Evolutionary conservation across 1,284 basidiomycete genomes (phyloP).

Genomic region (Marasmius fiardii): DNA sequence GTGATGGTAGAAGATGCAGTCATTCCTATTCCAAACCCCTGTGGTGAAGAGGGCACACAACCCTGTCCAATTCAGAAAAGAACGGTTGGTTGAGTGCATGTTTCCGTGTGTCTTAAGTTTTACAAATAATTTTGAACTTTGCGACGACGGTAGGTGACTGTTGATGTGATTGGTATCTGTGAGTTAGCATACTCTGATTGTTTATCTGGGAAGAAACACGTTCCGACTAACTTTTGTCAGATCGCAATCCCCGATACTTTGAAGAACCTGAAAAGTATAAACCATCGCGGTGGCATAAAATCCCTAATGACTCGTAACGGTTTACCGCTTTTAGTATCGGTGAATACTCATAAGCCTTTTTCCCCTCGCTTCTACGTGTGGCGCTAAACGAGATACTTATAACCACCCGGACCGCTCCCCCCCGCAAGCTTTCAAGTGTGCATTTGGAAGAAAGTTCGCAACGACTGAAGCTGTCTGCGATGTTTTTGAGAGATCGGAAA

Average conservation of each 20-base stretch:
- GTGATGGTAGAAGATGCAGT: conserved; percentile 15
- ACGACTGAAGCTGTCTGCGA: conserved; percentile 24
- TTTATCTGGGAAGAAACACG: background rate
- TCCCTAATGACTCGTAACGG: conserved; percentile 14
- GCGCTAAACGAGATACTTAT: too few species aligned
- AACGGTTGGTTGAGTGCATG: background rate
- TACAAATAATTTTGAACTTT: too few species aligned
- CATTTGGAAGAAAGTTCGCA: conserved; percentile 27
- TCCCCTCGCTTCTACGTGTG: too few species aligned
- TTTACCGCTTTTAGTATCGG: conserved; percentile 14
- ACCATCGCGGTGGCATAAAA: conserved; percentile 27
- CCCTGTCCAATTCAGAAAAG: conserved; percentile 4
- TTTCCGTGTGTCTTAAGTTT: too few species aligned
- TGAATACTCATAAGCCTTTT: too few species aligned
- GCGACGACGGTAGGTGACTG: conserved; percentile 6
- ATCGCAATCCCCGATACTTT: conserved; percentile 24
- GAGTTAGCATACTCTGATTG: conserved; percentile 6
- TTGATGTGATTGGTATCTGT: conserved; percentile 20
- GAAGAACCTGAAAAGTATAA: conserved; percentile 25
- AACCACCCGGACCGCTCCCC: too few species aligned
- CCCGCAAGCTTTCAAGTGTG: conserved; percentile 10
- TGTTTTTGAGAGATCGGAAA: conserved; percentile 27
- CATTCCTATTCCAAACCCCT: conserved; percentile 12
- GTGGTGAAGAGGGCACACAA: conserved; percentile 11
- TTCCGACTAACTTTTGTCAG: conserved; percentile 5